These are phyloP conservation scores for Penicillium sp. DNA, from an alignment of 2,329 filamentous ascomycete species.

Conservation along the genomic window DNA sequence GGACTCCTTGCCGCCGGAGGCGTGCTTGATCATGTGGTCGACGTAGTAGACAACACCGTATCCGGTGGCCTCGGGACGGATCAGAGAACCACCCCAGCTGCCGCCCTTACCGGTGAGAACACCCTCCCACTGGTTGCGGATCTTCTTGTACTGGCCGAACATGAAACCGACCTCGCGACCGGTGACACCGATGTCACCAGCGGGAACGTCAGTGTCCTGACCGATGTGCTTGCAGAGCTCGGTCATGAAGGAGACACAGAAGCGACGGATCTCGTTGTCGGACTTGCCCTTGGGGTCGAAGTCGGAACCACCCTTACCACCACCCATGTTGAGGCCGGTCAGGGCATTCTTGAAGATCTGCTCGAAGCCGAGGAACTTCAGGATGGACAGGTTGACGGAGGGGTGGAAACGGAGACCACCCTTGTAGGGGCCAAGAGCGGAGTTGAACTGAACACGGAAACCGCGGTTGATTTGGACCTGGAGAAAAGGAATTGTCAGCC, in stretches of 20 bases:
- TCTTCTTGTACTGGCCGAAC: conserved; percentile 89
- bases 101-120: conserved; percentile 94
- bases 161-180: conserved; percentile 91
- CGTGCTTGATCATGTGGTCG: conserved; percentile 90
- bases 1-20: conserved; percentile 71
- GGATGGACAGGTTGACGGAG: conserved; percentile 60
- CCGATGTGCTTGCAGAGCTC: conserved; percentile 96
- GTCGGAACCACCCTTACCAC: conserved; percentile 96
- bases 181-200: conserved; percentile 93
- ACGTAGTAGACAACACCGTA: conserved; percentile 97
- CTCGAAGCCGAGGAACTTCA: conserved; percentile 99
- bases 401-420: conserved; percentile 95
- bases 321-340: conserved; percentile 92
- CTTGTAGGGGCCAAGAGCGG: conserved; percentile 95
- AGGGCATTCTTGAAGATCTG: conserved; percentile 99
- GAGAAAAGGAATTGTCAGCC: not conserved
- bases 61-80: conserved; percentile 94
- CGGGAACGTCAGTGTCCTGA: conserved; percentile 91
- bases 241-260: conserved; percentile 95
- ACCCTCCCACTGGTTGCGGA: conserved; percentile 90
- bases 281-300: conserved; percentile 99
- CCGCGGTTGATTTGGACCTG: conserved; percentile 88
- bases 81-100: conserved; percentile 88
- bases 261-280: conserved; percentile 94
- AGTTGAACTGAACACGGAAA: conserved; percentile 98